These are phyloP conservation scores for Ruellia speciosa DNA, from an alignment of 305 asterid species.

Conservation along the genomic window DNA sequence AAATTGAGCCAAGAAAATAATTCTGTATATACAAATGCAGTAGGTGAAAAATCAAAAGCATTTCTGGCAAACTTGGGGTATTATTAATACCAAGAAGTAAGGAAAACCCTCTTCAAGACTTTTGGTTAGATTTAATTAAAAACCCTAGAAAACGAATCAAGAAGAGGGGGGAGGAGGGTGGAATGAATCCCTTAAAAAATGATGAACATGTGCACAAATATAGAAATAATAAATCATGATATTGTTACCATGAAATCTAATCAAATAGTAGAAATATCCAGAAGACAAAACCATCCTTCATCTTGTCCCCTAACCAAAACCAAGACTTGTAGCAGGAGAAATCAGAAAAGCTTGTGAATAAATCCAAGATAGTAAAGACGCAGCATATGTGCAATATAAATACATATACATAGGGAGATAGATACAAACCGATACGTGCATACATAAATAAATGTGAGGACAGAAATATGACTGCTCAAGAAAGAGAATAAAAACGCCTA, in stretches of 20 bases:
- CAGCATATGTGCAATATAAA: too few species aligned
- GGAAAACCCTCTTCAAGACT: too few species aligned
- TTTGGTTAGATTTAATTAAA: constrained; percentile 17
- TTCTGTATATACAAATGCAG: constrained; percentile 24
- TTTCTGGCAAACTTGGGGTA: neutral
- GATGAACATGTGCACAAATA: constrained; percentile 33
- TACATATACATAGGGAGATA: constrained; percentile 5
- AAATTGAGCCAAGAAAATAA: constrained; percentile 26
- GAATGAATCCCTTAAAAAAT: constrained; percentile 20
- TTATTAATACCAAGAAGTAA: too few species aligned
- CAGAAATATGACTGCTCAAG: constrained; percentile 83
- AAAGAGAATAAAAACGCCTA: constrained; percentile 76
- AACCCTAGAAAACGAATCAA: constrained; percentile 37
- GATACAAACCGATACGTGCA: neutral
- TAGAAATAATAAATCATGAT: constrained; percentile 19
- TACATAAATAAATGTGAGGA: constrained; percentile 57
- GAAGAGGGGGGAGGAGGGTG: constrained; percentile 22
- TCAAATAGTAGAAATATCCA: constrained; percentile 60
- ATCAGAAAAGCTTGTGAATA: constrained; percentile 37
- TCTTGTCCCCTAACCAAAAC: constrained; percentile 68
- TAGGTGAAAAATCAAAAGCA: neutral
- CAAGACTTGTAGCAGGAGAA: constrained; percentile 40
- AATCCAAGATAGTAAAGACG: constrained; percentile 45
- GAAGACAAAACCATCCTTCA: constrained; percentile 58
- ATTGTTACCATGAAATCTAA: constrained; percentile 33